Evolutionary conservation across 2,329 filamentous ascomycete genomes (phyloP), one percentile per base, ranked within the genome.

Genomic region (Emergomyces orientalis): DNA sequence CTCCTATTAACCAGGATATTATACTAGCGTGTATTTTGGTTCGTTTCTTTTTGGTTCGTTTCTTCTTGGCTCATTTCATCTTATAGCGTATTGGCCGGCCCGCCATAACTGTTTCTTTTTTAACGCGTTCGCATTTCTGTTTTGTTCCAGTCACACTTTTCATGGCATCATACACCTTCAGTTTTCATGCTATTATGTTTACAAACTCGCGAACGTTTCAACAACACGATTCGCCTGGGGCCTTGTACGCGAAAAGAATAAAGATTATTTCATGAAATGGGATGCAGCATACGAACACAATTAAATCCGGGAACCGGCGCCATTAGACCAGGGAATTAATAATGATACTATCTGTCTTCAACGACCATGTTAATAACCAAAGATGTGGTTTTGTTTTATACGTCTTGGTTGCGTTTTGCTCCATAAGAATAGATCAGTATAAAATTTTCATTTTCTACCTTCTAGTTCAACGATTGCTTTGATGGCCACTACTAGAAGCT

Each of bases 201-300:
- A 47, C 6, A 45, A 27, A 19, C 47, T 51, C 27, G 43, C 39
- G 55, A 64, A 25, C 43, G 62, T 60, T 65, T 65, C 62, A 62
- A 62, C 64, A 62, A 58, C 64, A 63, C 34, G 27, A 52, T 57
- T 58, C 59, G 32, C 30, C 51, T 14, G 22, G 49, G 32, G 13
- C 41, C 43, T 19, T 47, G 22, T 19, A n/a, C 22, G 13, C 14
- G n/a, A 81, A 63, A 14, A 87, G 80, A 87, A 87, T 56, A 88
- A 76, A 0, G 81, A 78, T 11, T n/a, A 59, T 62, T 22, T 57
- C 27, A 45, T 27, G 59, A 62, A 43, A 58, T 27, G n/a, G 59
- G 39, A 62, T 61, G 25, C 8, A 25, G n/a, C 32, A 52, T 8
- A 60, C 45, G 9, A 39, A 34, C 14, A 37, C 22, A 19, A 6